Evolutionary conservation across 352 stramenopile genomes (phyloP), one percentile per base, ranked within the genome.

Genomic region (Phytophthora colocasiae): DNA sequence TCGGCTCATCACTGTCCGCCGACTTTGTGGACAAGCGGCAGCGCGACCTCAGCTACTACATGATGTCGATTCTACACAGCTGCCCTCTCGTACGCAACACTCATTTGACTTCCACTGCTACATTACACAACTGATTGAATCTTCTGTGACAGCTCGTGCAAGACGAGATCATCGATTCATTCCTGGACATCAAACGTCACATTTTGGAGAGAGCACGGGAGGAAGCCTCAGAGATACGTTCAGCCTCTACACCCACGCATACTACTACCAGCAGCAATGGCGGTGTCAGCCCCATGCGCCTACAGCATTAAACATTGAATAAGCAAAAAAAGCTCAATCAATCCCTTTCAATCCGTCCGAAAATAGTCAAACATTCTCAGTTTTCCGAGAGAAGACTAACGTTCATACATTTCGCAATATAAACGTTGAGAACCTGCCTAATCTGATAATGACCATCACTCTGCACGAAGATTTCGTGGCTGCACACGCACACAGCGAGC

Each of bases 11-110:
- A 46, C 69, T 96, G 9, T 92, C 85, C 45, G 82, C 79, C 3
- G 88, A 96, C 39, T 92, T 96, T 69, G 86, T 96, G 45, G 88
- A 96, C 73, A 93, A 93, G 64, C 84, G 88, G 29, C 88, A 94
- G 68, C 88, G 88, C 34, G 83, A 96, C 17, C 80, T 96, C n/a
- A 84, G 84, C 26, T 90, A 93, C 64, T 96, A 96, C 71, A 82
- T 96, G 52, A 90, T 88, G 48, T 90, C 88, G 12, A 90, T 96
- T 58, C 70, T 96, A n/a, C 82, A 91, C 58, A 87, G 84, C 49
- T 92, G 71, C 39, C 88, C 88, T 2, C 46, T 90, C 70, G 87
- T 95, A 72, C 39, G 58, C 8, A 29, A 2, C 22, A 9, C 15
- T 45, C 47, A 22, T 12, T 19, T 43, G 22, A 4, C 46, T 48